Conservation (phyloP, 2,329 filamentous ascomycete species). For the Neonectria coccinea region DNA sequence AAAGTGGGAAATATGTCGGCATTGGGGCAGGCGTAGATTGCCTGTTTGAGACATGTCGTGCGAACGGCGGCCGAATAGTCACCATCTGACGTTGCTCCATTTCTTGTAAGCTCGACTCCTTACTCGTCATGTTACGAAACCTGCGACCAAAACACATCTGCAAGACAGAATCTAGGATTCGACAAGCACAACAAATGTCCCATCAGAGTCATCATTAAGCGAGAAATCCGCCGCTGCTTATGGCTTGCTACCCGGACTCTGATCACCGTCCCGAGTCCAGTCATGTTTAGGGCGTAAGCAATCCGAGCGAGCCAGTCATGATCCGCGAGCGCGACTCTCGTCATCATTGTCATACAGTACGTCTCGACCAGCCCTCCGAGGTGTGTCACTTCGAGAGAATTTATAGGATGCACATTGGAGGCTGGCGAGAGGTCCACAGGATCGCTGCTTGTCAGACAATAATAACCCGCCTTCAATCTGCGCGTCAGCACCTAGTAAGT, state of each 20-base stretch:
- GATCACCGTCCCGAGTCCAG: background rate
- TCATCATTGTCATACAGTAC: conserved; percentile 4
- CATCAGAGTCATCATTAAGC: conserved; percentile 10
- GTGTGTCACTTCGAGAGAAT: background rate
- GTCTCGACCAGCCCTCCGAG: background rate
- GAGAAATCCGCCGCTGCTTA: conserved; percentile 2
- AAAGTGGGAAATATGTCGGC: background rate
- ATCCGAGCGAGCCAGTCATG: background rate
- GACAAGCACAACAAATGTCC: conserved; percentile 9
- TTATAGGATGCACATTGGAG: background rate
- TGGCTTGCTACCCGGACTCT: background rate
- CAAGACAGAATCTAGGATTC: background rate
- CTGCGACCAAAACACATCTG: background rate
- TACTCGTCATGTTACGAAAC: background rate
- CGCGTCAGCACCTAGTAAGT: background rate
- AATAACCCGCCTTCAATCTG: background rate
- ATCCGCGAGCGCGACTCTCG: conserved; percentile 4
- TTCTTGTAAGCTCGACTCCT: conserved; percentile 3
- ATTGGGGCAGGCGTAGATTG: background rate
- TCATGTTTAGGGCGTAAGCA: conserved; percentile 3
- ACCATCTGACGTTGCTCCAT: conserved; percentile 6
- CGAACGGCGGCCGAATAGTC: conserved; percentile 8
- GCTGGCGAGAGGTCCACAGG: background rate
- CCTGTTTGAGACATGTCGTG: conserved; percentile 11
- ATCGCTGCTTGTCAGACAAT: conserved; percentile 5